These are phyloP conservation scores for Aphanomyces stellatus DNA, from an alignment of 352 stramenopile genomes.

Conservation along the genomic window DNA sequence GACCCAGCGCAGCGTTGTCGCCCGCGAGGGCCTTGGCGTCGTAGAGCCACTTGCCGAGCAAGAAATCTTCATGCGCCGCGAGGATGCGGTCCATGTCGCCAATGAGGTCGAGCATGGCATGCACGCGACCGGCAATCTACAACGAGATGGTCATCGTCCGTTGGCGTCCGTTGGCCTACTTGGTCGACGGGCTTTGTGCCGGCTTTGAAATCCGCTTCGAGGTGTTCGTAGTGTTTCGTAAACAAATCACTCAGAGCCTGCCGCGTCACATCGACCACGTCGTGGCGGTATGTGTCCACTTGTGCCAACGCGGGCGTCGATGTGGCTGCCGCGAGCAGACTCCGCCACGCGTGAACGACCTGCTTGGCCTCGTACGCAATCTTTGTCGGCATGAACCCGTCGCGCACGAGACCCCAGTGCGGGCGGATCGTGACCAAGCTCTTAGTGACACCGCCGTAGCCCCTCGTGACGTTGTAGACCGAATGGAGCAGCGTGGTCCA, in stretches of 20 bases:
- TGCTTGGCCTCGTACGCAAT: constrained; percentile 67
- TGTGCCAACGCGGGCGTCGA: constrained; percentile 26
- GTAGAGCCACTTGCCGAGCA: constrained; percentile 61
- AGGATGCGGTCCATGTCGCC: constrained; percentile 52
- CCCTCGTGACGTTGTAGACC: constrained; percentile 65
- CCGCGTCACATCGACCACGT: constrained; percentile 72
- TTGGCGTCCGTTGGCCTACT: too few relatives aligned
- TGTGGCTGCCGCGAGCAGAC: constrained; percentile 32
- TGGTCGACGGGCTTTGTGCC: constrained; percentile 26
- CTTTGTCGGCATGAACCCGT: constrained; percentile 63
- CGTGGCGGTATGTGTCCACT: constrained; percentile 56
- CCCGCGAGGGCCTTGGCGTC: constrained; percentile 42
- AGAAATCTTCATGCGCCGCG: constrained; percentile 50
- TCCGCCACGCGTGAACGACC: constrained; percentile 44
- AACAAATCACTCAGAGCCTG: constrained; percentile 64
- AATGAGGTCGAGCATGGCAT: constrained; percentile 43
- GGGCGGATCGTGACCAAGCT: constrained; percentile 57
- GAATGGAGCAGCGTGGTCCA: constrained; percentile 48
- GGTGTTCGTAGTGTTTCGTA: constrained; percentile 44
- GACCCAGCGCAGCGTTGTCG: constrained; percentile 18
- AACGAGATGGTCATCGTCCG: too few relatives aligned
- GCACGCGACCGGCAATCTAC: constrained; percentile 2
- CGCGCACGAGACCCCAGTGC: constrained; percentile 49
- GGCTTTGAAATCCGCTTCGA: constrained; percentile 39
- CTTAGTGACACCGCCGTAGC: constrained; percentile 65